Percentiles rank a stretch among this genome's conserved stretches.
Conservation (phyloP, 2,329 filamentous ascomycete genomes). For the Epichloe gansuensis region DNA sequence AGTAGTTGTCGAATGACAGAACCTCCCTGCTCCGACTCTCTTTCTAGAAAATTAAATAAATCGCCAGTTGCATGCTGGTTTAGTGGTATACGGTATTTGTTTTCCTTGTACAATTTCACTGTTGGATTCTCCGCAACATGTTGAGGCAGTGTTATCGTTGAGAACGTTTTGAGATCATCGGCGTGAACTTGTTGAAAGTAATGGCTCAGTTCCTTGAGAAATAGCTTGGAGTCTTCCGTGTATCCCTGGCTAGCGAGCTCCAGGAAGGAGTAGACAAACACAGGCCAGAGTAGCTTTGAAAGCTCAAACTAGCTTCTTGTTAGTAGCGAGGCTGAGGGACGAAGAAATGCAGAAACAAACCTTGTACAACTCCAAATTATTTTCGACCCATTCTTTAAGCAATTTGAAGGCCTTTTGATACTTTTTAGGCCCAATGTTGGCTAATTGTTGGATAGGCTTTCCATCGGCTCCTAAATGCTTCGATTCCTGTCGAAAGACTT, state of each 20-base stretch:
- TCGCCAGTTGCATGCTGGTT: conserved; percentile 73
- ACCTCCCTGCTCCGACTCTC: conserved; percentile 71
- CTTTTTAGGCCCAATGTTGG: conserved; percentile 61
- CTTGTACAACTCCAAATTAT: conserved; percentile 89
- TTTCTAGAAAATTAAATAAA: conserved; percentile 78
- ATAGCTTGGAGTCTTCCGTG: conserved; percentile 56
- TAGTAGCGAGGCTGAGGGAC: neutral
- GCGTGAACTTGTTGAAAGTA: conserved; percentile 66
- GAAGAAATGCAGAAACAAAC: conserved; percentile 26
- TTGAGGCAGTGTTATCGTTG: conserved; percentile 59
- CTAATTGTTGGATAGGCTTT: conserved; percentile 55
- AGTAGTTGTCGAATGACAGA: conserved; percentile 66
- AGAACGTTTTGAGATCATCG: conserved; percentile 68
- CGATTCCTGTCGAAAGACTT: conserved; percentile 83
- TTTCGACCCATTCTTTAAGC: conserved; percentile 74
- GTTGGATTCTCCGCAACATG: conserved; percentile 66
- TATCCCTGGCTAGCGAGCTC: conserved; percentile 64
- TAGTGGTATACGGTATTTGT: conserved; percentile 83
- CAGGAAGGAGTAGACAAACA: conserved; percentile 88
- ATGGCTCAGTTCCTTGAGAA: conserved; percentile 54
- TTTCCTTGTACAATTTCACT: conserved; percentile 70
- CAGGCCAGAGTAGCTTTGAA: conserved; percentile 75
- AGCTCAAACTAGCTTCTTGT: conserved; percentile 56
- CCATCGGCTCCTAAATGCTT: conserved; percentile 71
- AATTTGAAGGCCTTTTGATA: conserved; percentile 64